Percentiles rank a stretch among this genome's conserved stretches.
Conservation (phyloP, 345 rosid genomes). For the Acer saccharum region DNA sequence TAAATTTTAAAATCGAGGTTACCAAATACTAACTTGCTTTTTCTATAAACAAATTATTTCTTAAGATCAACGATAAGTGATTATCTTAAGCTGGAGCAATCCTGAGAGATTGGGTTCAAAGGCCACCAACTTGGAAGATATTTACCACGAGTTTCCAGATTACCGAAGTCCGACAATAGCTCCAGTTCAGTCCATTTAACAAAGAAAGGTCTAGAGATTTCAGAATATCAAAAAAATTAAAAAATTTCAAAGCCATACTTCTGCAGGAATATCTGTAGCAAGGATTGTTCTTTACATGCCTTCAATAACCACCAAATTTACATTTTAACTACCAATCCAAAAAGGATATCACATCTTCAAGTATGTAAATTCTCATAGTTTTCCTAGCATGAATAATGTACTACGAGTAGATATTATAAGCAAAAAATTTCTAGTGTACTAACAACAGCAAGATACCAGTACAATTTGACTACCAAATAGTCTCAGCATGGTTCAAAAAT, state of each 20-base stretch:
- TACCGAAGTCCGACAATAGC: not conserved
- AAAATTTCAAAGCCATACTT: not conserved
- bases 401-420: not conserved
- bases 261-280: not conserved
- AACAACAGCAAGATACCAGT: not conserved
- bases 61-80: no score
- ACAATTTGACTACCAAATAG: no score
- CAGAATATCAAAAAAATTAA: no score
- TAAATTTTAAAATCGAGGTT: no score
- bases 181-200: not conserved
- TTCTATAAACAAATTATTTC: no score
- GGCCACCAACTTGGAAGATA: no score
- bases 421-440: not conserved
- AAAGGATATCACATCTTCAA: not conserved
- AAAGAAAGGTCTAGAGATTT: not conserved
- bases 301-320: not conserved
- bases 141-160: not conserved
- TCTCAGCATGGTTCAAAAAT: no score
- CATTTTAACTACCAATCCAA: not conserved
- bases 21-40: no score
- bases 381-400: not conserved
- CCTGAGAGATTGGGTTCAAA: no score
- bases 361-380: not conserved
- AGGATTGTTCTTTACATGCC: not conserved
- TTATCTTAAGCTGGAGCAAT: no score